A percentile compares a stretch with the other conserved stretches of the same genome.
phyloP scores from a whole-genome alignment of 2,329 filamentous ascomycete genomes.

The Fusarium clavum region DNA sequence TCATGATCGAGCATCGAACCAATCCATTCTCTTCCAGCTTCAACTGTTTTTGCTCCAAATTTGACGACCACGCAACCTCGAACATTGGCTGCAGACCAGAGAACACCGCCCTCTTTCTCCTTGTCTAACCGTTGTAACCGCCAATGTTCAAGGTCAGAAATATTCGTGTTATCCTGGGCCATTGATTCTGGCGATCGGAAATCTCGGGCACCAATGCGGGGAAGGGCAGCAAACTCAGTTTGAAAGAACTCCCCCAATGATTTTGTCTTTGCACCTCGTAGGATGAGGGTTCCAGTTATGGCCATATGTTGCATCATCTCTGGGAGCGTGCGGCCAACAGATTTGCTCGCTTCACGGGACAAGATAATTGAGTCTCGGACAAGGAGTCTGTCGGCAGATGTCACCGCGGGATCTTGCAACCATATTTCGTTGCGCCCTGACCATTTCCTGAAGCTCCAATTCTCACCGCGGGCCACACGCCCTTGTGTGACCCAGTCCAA shows the following conservation, averaged over 20 bases:
- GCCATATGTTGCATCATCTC: constrained; percentile 79
- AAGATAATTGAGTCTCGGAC: constrained; percentile 88
- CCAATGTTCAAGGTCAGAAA: constrained; percentile 63
- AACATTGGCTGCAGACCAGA: constrained; percentile 86
- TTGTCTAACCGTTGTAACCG: constrained; percentile 64
- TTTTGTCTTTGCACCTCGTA: constrained; percentile 78
- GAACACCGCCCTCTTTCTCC: constrained; percentile 70
- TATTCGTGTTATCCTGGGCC: constrained; percentile 50
- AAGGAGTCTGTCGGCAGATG: constrained; percentile 68
- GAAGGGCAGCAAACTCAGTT: constrained; percentile 79
- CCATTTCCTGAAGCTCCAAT: constrained; percentile 87
- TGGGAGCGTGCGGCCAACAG: constrained; percentile 57
- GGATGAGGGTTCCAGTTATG: constrained; percentile 85
- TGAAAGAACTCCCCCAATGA: constrained; percentile 79
- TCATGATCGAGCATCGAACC: constrained; percentile 79
- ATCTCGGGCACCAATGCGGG: constrained; percentile 84
- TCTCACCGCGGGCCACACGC: constrained; percentile 83
- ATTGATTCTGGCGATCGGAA: constrained; percentile 71
- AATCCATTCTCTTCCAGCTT: constrained; percentile 85
- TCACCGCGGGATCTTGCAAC: constrained; percentile 52
- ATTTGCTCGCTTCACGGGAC: constrained; percentile 63
- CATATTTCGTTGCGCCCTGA: constrained; percentile 91
- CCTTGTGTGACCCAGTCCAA: constrained; percentile 96
- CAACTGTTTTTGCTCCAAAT: constrained; percentile 84
- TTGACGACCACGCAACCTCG: constrained; percentile 91